Evolutionary conservation across 2,329 filamentous ascomycete species (phyloP).

Genomic region (Juglanconis sp.): DNA sequence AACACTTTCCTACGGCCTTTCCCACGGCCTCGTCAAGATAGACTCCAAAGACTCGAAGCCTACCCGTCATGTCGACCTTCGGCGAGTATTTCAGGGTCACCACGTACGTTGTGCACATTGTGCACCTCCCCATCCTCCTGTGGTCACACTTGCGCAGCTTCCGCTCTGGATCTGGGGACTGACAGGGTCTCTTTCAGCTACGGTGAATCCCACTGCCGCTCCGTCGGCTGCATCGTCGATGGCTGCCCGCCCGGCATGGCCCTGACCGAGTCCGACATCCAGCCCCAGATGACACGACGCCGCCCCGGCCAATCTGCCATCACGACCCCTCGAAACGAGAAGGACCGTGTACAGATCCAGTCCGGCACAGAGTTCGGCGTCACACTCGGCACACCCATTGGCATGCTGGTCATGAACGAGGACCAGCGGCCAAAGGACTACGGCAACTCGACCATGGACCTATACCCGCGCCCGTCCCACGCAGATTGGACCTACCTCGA

Average conservation of each 20-base stretch:
- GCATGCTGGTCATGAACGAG: constrained; percentile 82
- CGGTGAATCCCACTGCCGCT: constrained; percentile 87
- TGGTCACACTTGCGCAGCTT: not conserved
- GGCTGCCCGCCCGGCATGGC: constrained; percentile 84
- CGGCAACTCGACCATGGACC: constrained; percentile 82
- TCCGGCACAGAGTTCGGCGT: constrained; percentile 88
- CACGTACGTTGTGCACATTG: constrained; percentile 54
- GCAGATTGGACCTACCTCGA: constrained; percentile 97
- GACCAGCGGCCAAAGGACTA: constrained; percentile 94
- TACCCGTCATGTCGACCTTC: constrained; percentile 75
- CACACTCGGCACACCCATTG: constrained; percentile 88
- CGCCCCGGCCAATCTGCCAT: constrained; percentile 86
- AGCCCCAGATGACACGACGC: constrained; percentile 89
- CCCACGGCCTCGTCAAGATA: no score
- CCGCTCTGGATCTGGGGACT: not conserved
- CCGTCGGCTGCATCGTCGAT: constrained; percentile 92
- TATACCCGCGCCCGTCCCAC: constrained; percentile 86
- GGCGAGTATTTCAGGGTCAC: constrained; percentile 78
- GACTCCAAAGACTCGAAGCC: no score
- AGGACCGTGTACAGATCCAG: constrained; percentile 87
- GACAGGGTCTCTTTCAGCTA: constrained; percentile 45
- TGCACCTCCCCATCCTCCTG: constrained; percentile 16
- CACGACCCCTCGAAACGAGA: constrained; percentile 89
- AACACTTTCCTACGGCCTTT: no score
- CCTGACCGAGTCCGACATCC: constrained; percentile 82